These are phyloP conservation scores for Elaphomyces granulatus DNA, from an alignment of 495 filamentous ascomycete genomes.

Conservation along the genomic window DNA sequence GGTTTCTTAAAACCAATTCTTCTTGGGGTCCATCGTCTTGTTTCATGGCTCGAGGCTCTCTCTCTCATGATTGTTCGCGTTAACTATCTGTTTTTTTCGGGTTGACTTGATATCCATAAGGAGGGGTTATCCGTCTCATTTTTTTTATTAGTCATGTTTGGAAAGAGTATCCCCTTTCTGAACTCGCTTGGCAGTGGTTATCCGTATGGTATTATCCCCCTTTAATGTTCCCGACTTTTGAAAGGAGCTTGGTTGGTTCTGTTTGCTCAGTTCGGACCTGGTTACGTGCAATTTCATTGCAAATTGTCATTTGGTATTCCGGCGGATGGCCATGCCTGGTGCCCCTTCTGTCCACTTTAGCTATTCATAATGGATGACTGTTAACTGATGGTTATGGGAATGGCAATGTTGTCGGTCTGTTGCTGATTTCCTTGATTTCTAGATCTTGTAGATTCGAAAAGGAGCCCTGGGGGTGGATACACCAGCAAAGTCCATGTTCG, in stretches of 20 bases:
- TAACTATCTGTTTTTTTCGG: too few relatives aligned
- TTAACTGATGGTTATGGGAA: too few relatives aligned
- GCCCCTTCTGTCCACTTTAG: too few relatives aligned
- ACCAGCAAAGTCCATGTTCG: conserved; percentile 77
- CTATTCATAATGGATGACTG: too few relatives aligned
- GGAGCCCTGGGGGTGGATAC: conserved; percentile 39
- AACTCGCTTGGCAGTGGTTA: conserved; percentile 31
- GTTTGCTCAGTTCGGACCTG: too few relatives aligned
- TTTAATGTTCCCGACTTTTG: too few relatives aligned
- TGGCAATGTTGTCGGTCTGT: too few relatives aligned
- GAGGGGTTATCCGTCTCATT: conserved; percentile 7
- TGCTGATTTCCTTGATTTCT: background rate
- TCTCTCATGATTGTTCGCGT: conserved; percentile 13
- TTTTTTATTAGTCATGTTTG: conserved; percentile 27
- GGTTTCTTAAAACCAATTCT: conserved; percentile 5
- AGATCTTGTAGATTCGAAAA: conserved; percentile 30
- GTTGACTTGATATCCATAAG: background rate
- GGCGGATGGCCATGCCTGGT: too few relatives aligned
- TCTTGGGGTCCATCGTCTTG: background rate
- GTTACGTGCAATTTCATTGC: too few relatives aligned
- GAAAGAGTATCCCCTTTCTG: conserved; percentile 28
- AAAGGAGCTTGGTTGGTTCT: too few relatives aligned
- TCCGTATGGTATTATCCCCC: conserved; percentile 35
- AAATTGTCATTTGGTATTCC: too few relatives aligned
- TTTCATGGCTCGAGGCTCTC: conserved; percentile 8